phyloP scores from a whole-genome alignment of 257 asterid species.

The Avicennia marina region DNA sequence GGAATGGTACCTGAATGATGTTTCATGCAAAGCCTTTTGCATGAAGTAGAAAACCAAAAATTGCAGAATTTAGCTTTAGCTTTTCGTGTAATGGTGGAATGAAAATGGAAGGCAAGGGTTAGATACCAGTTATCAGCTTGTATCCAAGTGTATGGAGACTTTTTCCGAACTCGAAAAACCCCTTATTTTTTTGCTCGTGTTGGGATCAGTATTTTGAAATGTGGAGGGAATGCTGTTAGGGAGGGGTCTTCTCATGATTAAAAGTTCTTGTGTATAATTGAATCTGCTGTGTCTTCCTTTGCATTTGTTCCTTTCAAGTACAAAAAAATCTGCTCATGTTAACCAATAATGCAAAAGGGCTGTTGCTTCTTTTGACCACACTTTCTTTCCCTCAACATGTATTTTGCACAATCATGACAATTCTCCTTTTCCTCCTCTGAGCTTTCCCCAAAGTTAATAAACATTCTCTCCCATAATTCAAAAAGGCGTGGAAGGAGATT shows the following conservation, averaged over 20 bases:
- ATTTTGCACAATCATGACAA: conserved; percentile 28
- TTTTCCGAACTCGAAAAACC: too few species aligned
- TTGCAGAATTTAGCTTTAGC: conserved; percentile 7
- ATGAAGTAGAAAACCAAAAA: conserved; percentile 14
- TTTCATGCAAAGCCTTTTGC: conserved; percentile 21
- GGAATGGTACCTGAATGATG: conserved; percentile 53
- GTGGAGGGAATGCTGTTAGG: conserved; percentile 31
- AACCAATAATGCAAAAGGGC: conserved; percentile 35
- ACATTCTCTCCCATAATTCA: conserved; percentile 53
- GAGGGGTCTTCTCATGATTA: conserved; percentile 23
- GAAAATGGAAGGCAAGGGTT: conserved; percentile 27
- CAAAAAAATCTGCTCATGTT: conserved; percentile 19
- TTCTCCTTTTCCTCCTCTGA: conserved; percentile 20
- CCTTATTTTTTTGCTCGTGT: conserved; percentile 16
- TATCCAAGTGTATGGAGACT: conserved; percentile 28
- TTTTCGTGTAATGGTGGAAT: conserved; percentile 20
- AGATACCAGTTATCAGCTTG: conserved; percentile 28
- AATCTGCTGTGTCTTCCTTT: conserved; percentile 11
- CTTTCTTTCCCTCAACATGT: conserved; percentile 13
- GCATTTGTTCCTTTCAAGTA: conserved; percentile 18
- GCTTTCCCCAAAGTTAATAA: conserved; percentile 38
- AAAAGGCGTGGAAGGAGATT: conserved; percentile 35
- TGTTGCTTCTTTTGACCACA: conserved; percentile 34
- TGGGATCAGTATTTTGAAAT: conserved; percentile 33
- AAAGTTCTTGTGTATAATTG: conserved; percentile 24